Conservation (phyloP, 768 basidiomycete genomes). For the Cytidiella melzeri region DNA sequence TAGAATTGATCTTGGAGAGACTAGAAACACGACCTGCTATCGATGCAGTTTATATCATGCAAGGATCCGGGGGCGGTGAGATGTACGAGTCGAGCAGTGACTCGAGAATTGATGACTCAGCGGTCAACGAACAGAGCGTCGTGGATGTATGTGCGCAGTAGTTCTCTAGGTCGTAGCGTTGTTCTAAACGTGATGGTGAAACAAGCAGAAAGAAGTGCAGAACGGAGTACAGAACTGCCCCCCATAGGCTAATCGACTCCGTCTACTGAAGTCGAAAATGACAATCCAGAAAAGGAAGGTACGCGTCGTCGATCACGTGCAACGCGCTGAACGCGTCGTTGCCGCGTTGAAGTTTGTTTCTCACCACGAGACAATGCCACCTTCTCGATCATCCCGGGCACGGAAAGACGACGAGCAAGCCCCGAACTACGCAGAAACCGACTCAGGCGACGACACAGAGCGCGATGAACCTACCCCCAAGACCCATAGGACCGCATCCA, state of each 20-base stretch:
- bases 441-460: constrained; percentile 14
- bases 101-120: neutral
- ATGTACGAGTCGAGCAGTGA: neutral
- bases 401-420: neutral
- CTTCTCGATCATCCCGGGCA: constrained; percentile 8
- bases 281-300: neutral
- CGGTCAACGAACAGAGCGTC: too few species aligned
- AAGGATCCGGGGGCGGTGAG: constrained; percentile 6
- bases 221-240: too few species aligned
- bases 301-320: constrained; percentile 5
- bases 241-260: too few species aligned
- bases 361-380: constrained; percentile 13
- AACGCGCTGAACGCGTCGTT: constrained; percentile 12
- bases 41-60: constrained; percentile 1
- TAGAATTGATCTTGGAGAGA: too few species aligned
- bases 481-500: constrained; percentile 14
- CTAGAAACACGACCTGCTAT: neutral
- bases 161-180: too few species aligned
- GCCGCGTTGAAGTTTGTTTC: constrained; percentile 8
- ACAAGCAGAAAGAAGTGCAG: too few species aligned
- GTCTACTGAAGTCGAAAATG: too few species aligned
- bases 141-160: too few species aligned
- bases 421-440: constrained; percentile 7
- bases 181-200: too few species aligned
- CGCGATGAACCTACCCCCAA: constrained; percentile 19